Conservation (phyloP, 129 eudicot species). For the Centaurea solstitialis region DNA sequence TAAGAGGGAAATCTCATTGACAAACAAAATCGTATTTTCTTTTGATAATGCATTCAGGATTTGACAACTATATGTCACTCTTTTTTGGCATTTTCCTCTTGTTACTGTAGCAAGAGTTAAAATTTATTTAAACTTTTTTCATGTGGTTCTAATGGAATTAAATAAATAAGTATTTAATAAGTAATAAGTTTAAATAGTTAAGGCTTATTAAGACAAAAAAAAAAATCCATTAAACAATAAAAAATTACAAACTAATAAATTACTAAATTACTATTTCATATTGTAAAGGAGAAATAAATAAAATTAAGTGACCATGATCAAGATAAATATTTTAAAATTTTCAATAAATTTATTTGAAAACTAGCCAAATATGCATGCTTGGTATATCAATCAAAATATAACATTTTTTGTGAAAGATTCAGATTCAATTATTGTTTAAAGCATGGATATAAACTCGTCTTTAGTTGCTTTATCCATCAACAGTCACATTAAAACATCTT, state of each 20-base stretch:
- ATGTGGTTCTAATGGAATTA: background rate
- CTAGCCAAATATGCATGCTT: background rate
- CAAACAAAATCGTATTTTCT: background rate
- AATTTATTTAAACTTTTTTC: background rate
- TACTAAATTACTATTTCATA: background rate
- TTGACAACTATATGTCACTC: slow-evolving; percentile 5
- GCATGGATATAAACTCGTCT: background rate
- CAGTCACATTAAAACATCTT: background rate
- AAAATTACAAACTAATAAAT: background rate
- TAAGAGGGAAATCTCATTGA: background rate
- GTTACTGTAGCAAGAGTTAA: background rate
- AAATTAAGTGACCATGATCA: background rate
- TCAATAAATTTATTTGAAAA: background rate
- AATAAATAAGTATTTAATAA: background rate
- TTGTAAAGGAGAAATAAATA: background rate
- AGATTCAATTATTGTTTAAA: background rate
- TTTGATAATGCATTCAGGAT: background rate
- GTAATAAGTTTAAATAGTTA: background rate
- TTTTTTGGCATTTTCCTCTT: slow-evolving; percentile 3
- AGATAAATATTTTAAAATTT: background rate
- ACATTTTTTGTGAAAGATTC: background rate
- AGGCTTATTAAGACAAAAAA: background rate
- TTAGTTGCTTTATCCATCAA: background rate
- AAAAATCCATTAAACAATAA: background rate
- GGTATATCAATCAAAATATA: background rate